Evolutionary conservation across 495 filamentous ascomycete genomes (phyloP).

Genomic region (Podospora pseudoanserina): DNA sequence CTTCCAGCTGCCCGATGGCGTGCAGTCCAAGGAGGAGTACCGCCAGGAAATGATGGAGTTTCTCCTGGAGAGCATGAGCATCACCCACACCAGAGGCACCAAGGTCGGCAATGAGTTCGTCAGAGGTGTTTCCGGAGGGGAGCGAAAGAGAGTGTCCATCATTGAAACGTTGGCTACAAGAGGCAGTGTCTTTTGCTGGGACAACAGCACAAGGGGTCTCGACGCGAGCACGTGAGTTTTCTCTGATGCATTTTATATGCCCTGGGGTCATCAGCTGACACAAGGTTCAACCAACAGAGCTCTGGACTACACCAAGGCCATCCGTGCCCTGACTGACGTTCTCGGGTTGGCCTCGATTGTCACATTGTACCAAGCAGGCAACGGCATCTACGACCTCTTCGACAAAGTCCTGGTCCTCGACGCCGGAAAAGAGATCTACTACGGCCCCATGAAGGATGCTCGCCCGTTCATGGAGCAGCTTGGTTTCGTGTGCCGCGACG

Average conservation of each 20-base stretch:
- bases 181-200: slow-evolving; percentile 44
- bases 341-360: slow-evolving; percentile 55
- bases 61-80: slow-evolving; percentile 47
- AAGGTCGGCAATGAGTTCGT: slow-evolving; percentile 79
- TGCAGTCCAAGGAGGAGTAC: slow-evolving; percentile 13
- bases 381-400: slow-evolving; percentile 62
- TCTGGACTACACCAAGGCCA: slow-evolving; percentile 43
- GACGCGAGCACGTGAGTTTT: slow-evolving; percentile 34
- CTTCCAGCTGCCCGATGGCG: slow-evolving; percentile 28
- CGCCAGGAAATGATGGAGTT: slow-evolving; percentile 25
- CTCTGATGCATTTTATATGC: slow-evolving; percentile 14
- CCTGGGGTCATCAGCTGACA: neutral
- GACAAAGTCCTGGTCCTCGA: slow-evolving; percentile 62
- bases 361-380: slow-evolving; percentile 70
- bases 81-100: slow-evolving; percentile 72
- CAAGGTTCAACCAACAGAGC: slow-evolving; percentile 21
- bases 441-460: slow-evolving; percentile 51
- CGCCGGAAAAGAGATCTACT: slow-evolving; percentile 61
- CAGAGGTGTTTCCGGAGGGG: slow-evolving; percentile 63
- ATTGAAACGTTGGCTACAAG: slow-evolving; percentile 38
- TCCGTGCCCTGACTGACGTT: slow-evolving; percentile 54
- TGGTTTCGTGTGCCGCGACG: slow-evolving; percentile 48
- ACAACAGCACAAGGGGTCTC: slow-evolving; percentile 52
- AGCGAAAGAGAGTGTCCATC: slow-evolving; percentile 53
- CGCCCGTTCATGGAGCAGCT: slow-evolving; percentile 53